A percentile compares a stretch with the other conserved stretches of the same genome.
phyloP scores from a whole-genome alignment of 768 basidiomycete species.

The Pleurotus giganteus region DNA sequence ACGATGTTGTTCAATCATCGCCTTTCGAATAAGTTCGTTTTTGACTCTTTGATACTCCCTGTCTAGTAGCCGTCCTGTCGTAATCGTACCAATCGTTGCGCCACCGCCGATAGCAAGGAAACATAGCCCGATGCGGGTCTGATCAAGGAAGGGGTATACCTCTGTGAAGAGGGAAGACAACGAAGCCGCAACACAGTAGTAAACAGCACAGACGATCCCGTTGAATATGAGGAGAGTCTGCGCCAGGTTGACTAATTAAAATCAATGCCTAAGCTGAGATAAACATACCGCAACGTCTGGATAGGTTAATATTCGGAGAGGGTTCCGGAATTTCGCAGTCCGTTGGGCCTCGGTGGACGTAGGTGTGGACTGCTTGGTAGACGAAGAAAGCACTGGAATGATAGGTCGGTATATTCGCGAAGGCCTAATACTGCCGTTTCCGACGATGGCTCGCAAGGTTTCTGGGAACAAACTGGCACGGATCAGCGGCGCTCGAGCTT shows the following conservation, averaged over 20 bases:
- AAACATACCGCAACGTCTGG: slow-evolving; percentile 43
- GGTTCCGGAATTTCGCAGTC: slow-evolving; percentile 44
- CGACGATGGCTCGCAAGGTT: slow-evolving; percentile 52
- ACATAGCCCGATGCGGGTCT: slow-evolving; percentile 72
- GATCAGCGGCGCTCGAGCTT: slow-evolving; percentile 33
- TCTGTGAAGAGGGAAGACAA: slow-evolving; percentile 59
- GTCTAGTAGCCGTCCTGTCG: slow-evolving; percentile 65
- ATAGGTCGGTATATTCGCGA: slow-evolving; percentile 49
- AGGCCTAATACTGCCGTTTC: slow-evolving; percentile 48
- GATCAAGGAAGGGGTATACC: slow-evolving; percentile 56
- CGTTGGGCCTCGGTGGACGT: slow-evolving; percentile 28
- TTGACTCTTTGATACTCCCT: slow-evolving; percentile 51
- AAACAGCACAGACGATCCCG: slow-evolving; percentile 51
- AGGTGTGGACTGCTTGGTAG: slow-evolving; percentile 19
- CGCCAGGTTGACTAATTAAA: not conserved
- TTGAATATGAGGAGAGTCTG: slow-evolving; percentile 48
- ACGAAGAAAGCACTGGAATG: slow-evolving; percentile 43
- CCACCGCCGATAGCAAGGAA: slow-evolving; percentile 78
- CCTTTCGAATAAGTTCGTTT: slow-evolving; percentile 24
- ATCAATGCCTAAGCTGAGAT: not conserved
- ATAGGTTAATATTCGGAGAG: slow-evolving; percentile 52
- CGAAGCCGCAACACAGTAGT: slow-evolving; percentile 59
- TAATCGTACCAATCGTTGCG: slow-evolving; percentile 55
- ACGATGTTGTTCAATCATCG: slow-evolving; percentile 24
- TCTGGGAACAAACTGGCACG: slow-evolving; percentile 48